Conservation (phyloP, 345 rosid species). For the Melastoma malabathricum region DNA sequence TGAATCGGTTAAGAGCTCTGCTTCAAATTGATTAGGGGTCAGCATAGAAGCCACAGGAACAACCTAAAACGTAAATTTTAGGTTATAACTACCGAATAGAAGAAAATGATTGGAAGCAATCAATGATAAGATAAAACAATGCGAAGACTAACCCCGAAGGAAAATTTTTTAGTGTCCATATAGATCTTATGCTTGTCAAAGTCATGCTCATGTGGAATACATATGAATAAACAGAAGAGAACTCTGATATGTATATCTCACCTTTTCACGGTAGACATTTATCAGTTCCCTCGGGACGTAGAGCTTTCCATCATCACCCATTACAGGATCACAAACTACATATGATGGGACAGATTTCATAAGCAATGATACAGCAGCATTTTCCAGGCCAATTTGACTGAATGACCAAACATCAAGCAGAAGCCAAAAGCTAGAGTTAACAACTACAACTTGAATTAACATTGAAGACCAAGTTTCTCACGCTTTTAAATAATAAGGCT, state of each 20-base stretch:
- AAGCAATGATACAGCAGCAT: neutral
- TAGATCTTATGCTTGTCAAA: neutral
- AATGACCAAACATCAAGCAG: neutral
- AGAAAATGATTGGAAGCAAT: no score
- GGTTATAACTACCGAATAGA: no score
- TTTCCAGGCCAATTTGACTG: no score
- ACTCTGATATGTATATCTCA: slow-evolving; percentile 13
- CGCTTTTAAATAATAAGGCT: no score
- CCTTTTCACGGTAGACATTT: slow-evolving; percentile 83
- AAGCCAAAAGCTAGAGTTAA: no score
- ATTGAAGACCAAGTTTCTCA: no score
- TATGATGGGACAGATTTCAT: slow-evolving; percentile 3
- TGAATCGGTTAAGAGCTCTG: slow-evolving; percentile 70
- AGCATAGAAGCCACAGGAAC: slow-evolving; percentile 97
- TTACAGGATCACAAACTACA: slow-evolving; percentile 95
- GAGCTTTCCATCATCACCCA: slow-evolving; percentile 99
- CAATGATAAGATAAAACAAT: no score
- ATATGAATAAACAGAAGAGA: neutral
- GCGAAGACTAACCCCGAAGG: neutral
- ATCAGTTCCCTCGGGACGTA: slow-evolving; percentile 82
- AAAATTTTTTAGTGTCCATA: slow-evolving; percentile 2
- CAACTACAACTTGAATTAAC: no score
- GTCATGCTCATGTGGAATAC: neutral
- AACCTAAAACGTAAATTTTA: slow-evolving; percentile 32
- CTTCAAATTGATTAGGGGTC: slow-evolving; percentile 99